Evolutionary conservation across 75 land plant species (phyloP).

Genomic region (Picea glauca): DNA sequence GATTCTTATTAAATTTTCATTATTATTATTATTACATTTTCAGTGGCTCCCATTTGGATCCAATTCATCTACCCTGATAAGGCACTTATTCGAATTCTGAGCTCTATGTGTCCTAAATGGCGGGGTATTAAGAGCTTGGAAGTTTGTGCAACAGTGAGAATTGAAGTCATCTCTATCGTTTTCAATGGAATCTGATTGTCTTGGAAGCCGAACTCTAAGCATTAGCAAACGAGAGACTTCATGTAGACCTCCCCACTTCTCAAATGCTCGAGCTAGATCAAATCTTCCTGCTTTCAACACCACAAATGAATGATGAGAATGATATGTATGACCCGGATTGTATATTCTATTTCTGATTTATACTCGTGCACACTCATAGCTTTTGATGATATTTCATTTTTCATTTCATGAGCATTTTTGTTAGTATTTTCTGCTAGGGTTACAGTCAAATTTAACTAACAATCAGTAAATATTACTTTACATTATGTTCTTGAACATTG

Average conservation of each 20-base stretch:
- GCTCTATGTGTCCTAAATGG: neutral
- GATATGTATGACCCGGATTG: too few species aligned
- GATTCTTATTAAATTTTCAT: neutral
- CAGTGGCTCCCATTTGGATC: neutral
- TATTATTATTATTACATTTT: neutral
- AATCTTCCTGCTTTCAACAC: slow-evolving; percentile 56
- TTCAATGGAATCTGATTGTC: slow-evolving; percentile 7
- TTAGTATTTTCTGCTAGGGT: too few species aligned
- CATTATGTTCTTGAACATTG: too few species aligned
- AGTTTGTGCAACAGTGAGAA: too few species aligned
- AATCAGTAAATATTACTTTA: too few species aligned
- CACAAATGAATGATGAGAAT: too few species aligned
- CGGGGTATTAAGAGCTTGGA: neutral
- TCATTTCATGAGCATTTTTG: too few species aligned
- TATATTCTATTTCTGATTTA: too few species aligned
- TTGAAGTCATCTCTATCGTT: neutral
- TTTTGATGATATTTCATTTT: too few species aligned
- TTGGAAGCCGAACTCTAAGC: slow-evolving; percentile 52
- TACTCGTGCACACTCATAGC: too few species aligned
- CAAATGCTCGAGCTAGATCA: slow-evolving; percentile 93
- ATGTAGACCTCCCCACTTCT: slow-evolving; percentile 94
- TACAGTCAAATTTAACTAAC: too few species aligned
- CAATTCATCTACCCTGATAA: neutral
- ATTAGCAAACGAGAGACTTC: slow-evolving; percentile 76
- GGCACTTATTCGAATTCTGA: neutral